These are phyloP conservation scores for Penicillium sclerotigenum DNA, from an alignment of 2,329 filamentous ascomycete species.

Conservation along the genomic window DNA sequence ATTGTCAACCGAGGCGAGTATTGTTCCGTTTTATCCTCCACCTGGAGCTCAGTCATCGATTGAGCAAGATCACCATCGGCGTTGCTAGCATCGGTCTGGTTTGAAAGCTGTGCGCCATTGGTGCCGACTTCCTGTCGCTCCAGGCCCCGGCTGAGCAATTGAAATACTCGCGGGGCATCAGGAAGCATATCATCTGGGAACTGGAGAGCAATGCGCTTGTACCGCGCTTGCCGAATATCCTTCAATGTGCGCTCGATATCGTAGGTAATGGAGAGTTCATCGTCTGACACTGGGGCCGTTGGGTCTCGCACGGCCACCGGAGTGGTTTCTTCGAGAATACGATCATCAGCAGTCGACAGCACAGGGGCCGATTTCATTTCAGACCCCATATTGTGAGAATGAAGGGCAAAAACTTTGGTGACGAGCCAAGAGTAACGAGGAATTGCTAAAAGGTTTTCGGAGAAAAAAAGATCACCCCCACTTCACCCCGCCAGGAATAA, in stretches of 20 bases:
- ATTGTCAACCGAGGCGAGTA: constrained; percentile 63
- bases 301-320: constrained; percentile 38
- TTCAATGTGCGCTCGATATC: constrained; percentile 76
- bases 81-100: constrained; percentile 13
- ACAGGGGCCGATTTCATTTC: constrained; percentile 51
- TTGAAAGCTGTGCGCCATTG: constrained; percentile 13
- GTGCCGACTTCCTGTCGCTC: constrained; percentile 25
- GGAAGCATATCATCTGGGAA: constrained; percentile 91
- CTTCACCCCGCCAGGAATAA: constrained; percentile 32
- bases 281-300: constrained; percentile 51
- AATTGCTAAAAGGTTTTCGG: constrained; percentile 20
- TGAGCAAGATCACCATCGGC: constrained; percentile 22
- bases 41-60: constrained; percentile 27
- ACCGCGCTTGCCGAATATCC: constrained; percentile 70
- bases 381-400: constrained; percentile 23
- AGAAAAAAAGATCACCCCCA: constrained; percentile 24
- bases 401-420: constrained; percentile 5
- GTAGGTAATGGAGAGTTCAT: constrained; percentile 73
- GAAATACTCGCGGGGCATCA: constrained; percentile 78
- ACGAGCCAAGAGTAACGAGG: neutral
- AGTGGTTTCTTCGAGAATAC: constrained; percentile 56
- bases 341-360: constrained; percentile 61
- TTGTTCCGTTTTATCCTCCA: constrained; percentile 21
- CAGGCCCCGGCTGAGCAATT: constrained; percentile 58
- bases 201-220: constrained; percentile 80